Evolutionary conservation across 2,329 filamentous ascomycete species (phyloP).

Genomic region (Mollisiaceae sp.): DNA sequence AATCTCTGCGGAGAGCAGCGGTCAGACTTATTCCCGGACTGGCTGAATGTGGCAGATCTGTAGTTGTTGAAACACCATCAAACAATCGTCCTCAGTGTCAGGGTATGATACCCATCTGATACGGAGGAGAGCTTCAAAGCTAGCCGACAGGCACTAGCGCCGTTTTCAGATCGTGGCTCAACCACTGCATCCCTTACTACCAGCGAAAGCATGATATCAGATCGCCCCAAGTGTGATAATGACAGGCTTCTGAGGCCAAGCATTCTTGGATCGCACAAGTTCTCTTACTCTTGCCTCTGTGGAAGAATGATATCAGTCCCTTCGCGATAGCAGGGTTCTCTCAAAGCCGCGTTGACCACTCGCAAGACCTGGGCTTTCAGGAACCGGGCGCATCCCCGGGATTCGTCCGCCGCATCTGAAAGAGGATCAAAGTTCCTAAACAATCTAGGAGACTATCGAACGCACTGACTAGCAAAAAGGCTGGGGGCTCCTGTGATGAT

Average conservation of each 20-base stretch:
- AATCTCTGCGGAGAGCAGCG: background rate
- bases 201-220: background rate
- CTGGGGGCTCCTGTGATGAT: constrained; percentile 4
- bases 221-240: background rate
- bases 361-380: background rate
- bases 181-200: background rate
- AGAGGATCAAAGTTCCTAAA: background rate
- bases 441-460: constrained; percentile 3
- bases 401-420: background rate
- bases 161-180: background rate
- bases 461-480: background rate
- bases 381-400: constrained; percentile 2
- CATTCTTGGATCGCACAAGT: constrained; percentile 12
- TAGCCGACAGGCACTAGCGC: background rate
- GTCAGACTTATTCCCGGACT: background rate
- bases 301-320: background rate
- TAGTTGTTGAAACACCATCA: constrained; percentile 24
- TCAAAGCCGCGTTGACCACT: constrained; percentile 3
- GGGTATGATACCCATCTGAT: constrained; percentile 9
- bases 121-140: constrained; percentile 16
- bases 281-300: constrained; percentile 14
- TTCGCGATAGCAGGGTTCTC: background rate
- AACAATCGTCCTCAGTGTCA: constrained; percentile 13
- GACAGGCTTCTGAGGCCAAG: constrained; percentile 9
- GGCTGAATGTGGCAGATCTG: constrained; percentile 7